Evolutionary conservation across 2,329 filamentous ascomycete species (phyloP), one percentile per base, ranked within the genome.

Genomic region (Aspergillus nomiae): DNA sequence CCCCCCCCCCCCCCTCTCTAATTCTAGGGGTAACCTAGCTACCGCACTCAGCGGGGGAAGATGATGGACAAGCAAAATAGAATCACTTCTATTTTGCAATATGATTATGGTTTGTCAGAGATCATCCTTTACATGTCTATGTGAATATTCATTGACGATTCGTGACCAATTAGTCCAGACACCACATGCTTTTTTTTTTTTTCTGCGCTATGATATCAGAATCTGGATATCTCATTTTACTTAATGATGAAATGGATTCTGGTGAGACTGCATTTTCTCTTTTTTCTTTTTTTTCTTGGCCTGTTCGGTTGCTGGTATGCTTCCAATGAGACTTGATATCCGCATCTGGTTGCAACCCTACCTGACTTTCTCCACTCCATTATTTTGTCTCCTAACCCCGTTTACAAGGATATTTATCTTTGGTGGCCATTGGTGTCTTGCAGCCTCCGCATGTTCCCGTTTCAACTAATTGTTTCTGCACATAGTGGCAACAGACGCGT

Each of bases 401-500:
- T 59, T 58, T 59, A 61, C 65, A 63, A 56, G 64, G 62, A 53
- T 61, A 59, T 66, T 57, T 53, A 50, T 41, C 48, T 60, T 51
- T 60, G 45, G 56, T 67, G 61, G 61, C 62, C 61, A 65, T 67
- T 62, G 51, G 56, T 63, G 63, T 64, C 65, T 67, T 63, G 56
- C 62, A 62, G 60, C 65, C 68, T 72, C 70, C 71, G 69, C 71
- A 68, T 64, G 66, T 67, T 73, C 69, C 72, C 71, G 70, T 70
- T 69, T 69, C 61, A 65, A 65, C 70, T 70, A 75, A 73, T 70
- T 55, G 54, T 69, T 63, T 67, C 64, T 70, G 61, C 63, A 51
- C 54, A 59, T 67, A 66, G 74, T 76, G 74, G 73, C 72, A 69
- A 73, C 65, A 66, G 60, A 71, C 67, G 71, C 70, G 71, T 74